phyloP scores from a whole-genome alignment of 768 basidiomycete genomes.

The Amanita phalloides region DNA sequence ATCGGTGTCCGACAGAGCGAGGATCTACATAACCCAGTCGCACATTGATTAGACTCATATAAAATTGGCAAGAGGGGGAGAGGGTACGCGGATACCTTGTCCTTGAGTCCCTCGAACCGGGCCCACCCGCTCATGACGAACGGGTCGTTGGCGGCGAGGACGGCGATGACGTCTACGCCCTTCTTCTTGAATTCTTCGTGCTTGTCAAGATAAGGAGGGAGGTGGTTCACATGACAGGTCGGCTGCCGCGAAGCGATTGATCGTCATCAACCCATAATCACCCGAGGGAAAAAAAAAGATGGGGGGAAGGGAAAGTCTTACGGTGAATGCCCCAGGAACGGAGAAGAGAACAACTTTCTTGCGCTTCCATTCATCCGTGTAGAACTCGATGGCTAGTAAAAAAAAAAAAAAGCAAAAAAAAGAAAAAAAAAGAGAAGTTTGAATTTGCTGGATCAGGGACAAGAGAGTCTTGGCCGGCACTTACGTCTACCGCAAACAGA shows the following conservation, averaged over 20 bases:
- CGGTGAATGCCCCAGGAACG: conserved; percentile 77
- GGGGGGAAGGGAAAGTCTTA: conserved; percentile 24
- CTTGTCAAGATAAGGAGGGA: conserved; percentile 55
- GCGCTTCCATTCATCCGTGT: conserved; percentile 60
- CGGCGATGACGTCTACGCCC: conserved; percentile 63
- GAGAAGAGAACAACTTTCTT: conserved; percentile 75
- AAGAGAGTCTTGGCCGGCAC: conserved; percentile 18
- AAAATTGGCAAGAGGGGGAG: too few relatives aligned
- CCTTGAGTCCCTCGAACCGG: conserved; percentile 46
- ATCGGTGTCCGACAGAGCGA: conserved; percentile 44
- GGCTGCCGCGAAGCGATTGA: conserved; percentile 32
- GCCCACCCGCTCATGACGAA: conserved; percentile 67
- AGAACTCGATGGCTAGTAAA: conserved; percentile 36
- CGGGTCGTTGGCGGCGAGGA: conserved; percentile 71
- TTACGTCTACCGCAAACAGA: conserved; percentile 54
- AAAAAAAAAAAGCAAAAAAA: background rate
- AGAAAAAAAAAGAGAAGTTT: background rate
- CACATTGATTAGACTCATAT: too few relatives aligned
- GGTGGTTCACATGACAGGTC: conserved; percentile 56
- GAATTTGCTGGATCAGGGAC: background rate
- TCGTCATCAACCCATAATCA: background rate
- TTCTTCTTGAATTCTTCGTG: conserved; percentile 70
- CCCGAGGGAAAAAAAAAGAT: background rate
- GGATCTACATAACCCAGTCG: conserved; percentile 28
- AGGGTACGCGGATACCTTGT: conserved; percentile 36